Evolutionary conservation across 1,284 basidiomycete genomes (phyloP).

Genomic region (Leccinum pallidistipes): DNA sequence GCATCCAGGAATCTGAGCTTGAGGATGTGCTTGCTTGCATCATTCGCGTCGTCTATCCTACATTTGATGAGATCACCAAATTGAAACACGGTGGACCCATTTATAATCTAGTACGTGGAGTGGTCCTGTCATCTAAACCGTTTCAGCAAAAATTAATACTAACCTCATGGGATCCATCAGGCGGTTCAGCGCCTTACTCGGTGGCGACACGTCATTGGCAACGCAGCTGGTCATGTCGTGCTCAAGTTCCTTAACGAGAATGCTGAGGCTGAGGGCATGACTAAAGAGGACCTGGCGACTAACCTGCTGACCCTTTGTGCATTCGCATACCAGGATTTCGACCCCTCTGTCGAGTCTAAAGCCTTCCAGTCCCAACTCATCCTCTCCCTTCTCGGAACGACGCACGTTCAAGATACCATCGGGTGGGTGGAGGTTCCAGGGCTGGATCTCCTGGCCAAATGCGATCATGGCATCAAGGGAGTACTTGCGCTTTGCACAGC

Average conservation of each 20-base stretch:
- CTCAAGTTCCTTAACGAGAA: neutral
- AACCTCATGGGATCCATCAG: neutral
- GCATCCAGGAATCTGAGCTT: neutral
- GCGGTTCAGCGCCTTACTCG: neutral
- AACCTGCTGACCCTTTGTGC: neutral
- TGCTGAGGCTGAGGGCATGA: neutral
- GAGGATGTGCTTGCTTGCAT: neutral
- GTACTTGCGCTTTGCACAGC: neutral
- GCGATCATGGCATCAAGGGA: neutral
- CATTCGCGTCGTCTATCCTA: neutral
- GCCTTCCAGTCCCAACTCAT: neutral
- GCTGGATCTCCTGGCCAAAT: neutral
- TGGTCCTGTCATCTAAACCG: neutral
- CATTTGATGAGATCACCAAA: neutral
- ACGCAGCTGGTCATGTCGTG: neutral
- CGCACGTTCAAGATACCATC: neutral
- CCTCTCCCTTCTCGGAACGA: neutral
- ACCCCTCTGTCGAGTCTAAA: neutral
- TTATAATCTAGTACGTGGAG: neutral
- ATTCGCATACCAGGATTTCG: neutral
- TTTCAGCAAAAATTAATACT: neutral
- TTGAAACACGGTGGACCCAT: neutral
- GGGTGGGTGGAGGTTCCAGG: neutral
- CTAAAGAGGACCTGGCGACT: neutral
- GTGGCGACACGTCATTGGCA: neutral